phyloP scores from a whole-genome alignment of 768 basidiomycete species.

The Pisolithus tinctorius region DNA sequence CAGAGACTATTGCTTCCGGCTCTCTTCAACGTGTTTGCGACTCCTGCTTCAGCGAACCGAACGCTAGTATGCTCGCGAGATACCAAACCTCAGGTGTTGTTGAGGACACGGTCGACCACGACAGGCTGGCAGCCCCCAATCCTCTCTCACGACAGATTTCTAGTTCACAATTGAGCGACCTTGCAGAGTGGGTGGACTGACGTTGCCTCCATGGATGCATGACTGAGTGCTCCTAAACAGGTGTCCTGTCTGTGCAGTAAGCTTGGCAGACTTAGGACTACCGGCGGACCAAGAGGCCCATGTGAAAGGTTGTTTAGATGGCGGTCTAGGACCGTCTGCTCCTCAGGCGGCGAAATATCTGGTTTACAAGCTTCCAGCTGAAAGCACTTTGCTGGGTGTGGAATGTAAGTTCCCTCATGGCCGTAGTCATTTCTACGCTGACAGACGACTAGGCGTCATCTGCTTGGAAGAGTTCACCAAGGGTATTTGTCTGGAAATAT shows the following conservation, averaged over 20 bases:
- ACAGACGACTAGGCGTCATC: slow-evolving; percentile 56
- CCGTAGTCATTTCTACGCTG: not conserved
- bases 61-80: slow-evolving; percentile 49
- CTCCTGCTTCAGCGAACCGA: slow-evolving; percentile 68
- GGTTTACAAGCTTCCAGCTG: slow-evolving; percentile 66
- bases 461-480: slow-evolving; percentile 81
- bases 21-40: slow-evolving; percentile 75
- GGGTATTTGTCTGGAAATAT: slow-evolving; percentile 31
- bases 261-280: slow-evolving; percentile 57
- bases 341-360: slow-evolving; percentile 72
- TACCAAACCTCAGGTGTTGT: slow-evolving; percentile 43
- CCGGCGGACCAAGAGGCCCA: slow-evolving; percentile 69
- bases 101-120: slow-evolving; percentile 69
- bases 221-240: slow-evolving; percentile 31
- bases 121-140: slow-evolving; percentile 56
- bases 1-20: slow-evolving; percentile 39
- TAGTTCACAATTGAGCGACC: slow-evolving; percentile 80
- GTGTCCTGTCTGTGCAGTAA: slow-evolving; percentile 79
- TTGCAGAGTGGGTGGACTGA: slow-evolving; percentile 59
- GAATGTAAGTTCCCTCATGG: slow-evolving; percentile 53
- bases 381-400: slow-evolving; percentile 66
- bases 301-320: slow-evolving; percentile 73
- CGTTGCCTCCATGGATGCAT: slow-evolving; percentile 1
- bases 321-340: slow-evolving; percentile 43
- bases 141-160: slow-evolving; percentile 55